A percentile compares a stretch with the other conserved stretches of the same genome.
phyloP scores from a whole-genome alignment of 179 eudicot genomes.

The Nepenthes alata region DNA sequence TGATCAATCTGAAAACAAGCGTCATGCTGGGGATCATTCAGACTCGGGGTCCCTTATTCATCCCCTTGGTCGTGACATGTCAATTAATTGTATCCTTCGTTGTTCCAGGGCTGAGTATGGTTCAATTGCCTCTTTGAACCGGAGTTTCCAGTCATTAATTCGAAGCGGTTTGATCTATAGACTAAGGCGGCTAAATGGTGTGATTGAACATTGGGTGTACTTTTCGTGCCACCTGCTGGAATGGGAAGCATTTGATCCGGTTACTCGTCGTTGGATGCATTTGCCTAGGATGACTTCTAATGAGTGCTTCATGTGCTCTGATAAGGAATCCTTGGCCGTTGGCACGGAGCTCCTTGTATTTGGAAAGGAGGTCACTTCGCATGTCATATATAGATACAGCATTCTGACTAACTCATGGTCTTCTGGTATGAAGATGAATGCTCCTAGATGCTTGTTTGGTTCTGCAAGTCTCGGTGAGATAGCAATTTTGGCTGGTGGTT shows the following conservation, averaged over 20 bases:
- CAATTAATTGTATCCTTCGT: slow-evolving; percentile 42
- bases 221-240: slow-evolving; percentile 70
- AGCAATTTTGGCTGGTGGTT: slow-evolving; percentile 82
- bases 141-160: slow-evolving; percentile 45
- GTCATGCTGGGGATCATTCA: slow-evolving; percentile 27
- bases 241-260: slow-evolving; percentile 89
- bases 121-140: slow-evolving; percentile 60
- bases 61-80: slow-evolving; percentile 51
- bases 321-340: slow-evolving; percentile 58
- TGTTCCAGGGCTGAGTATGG: slow-evolving; percentile 73
- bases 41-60: slow-evolving; percentile 44
- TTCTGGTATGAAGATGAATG: slow-evolving; percentile 53
- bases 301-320: slow-evolving; percentile 60
- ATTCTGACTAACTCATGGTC: slow-evolving; percentile 72
- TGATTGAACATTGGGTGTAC: slow-evolving; percentile 82
- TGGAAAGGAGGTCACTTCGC: slow-evolving; percentile 49
- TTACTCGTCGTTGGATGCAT: slow-evolving; percentile 58
- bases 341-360: slow-evolving; percentile 81
- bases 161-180: slow-evolving; percentile 60
- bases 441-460: slow-evolving; percentile 76
- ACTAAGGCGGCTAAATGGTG: slow-evolving; percentile 38
- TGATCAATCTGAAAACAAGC: slow-evolving; percentile 17
- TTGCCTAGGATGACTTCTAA: slow-evolving; percentile 58
- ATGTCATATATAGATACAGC: slow-evolving; percentile 53
- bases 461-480: slow-evolving; percentile 74